phyloP scores from a whole-genome alignment of 495 filamentous ascomycete species.

The Ramalina intermedia region DNA sequence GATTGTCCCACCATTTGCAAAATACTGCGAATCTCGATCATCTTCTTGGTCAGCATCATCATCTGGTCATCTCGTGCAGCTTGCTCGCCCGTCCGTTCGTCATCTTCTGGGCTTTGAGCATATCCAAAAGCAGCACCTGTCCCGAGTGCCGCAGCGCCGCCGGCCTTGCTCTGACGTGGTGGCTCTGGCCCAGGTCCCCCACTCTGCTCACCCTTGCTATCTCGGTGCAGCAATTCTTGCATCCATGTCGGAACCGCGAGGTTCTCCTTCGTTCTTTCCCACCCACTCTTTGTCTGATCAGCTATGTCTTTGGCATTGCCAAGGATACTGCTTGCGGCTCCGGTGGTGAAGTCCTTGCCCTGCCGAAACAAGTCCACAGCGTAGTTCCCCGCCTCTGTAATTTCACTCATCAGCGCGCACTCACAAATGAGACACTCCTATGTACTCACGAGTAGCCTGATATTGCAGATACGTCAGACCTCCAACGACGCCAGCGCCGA shows the following conservation, averaged over 20 bases:
- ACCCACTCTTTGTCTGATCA: conserved; percentile 63
- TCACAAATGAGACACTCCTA: background rate
- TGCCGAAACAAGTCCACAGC: conserved; percentile 63
- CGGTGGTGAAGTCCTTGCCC: conserved; percentile 52
- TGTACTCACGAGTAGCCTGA: conserved; percentile 70
- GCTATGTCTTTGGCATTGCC: conserved; percentile 58
- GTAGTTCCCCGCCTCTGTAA: conserved; percentile 73
- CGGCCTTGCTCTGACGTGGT: conserved; percentile 45
- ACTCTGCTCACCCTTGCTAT: conserved; percentile 25
- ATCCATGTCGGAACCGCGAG: conserved; percentile 77
- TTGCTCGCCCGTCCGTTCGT: conserved; percentile 45
- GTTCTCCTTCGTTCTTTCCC: conserved; percentile 68
- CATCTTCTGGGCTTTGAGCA: conserved; percentile 55
- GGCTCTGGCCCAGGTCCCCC: conserved; percentile 16
- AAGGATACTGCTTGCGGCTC: conserved; percentile 49
- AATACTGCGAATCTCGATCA: conserved; percentile 96
- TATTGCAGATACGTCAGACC: conserved; percentile 88
- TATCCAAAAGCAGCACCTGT: conserved; percentile 68
- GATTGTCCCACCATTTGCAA: conserved; percentile 85
- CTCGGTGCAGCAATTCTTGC: conserved; percentile 48
- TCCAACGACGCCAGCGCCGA: conserved; percentile 76
- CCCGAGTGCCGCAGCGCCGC: conserved; percentile 39
- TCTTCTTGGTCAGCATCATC: conserved; percentile 98
- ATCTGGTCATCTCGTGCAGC: conserved; percentile 88
- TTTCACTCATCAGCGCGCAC: background rate